Evolutionary conservation across 164 flowering plant species (phyloP).

Genomic region (Vitis rupestris): DNA sequence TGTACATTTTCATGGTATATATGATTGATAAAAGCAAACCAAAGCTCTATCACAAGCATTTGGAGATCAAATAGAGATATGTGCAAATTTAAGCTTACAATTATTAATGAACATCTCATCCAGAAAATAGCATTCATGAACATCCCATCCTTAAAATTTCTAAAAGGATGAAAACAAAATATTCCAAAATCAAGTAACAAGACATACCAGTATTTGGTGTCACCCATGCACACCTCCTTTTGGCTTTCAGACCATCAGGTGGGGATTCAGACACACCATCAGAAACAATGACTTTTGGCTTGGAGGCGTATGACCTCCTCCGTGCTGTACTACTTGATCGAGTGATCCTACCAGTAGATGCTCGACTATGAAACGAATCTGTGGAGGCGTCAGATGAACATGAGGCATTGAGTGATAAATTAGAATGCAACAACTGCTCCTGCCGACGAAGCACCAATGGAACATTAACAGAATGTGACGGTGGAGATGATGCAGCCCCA

Average conservation of each 20-base stretch:
- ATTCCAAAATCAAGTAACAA: constrained; percentile 7
- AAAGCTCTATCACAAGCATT: too few species aligned
- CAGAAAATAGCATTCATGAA: neutral
- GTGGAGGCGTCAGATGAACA: constrained; percentile 65
- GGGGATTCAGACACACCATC: constrained; percentile 31
- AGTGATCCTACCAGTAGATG: constrained; percentile 51
- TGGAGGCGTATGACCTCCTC: constrained; percentile 34
- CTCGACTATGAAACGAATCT: constrained; percentile 53
- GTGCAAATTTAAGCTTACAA: too few species aligned
- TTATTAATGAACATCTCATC: neutral
- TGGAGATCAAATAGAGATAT: too few species aligned
- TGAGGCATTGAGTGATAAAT: constrained; percentile 49
- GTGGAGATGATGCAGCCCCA: constrained; percentile 28
- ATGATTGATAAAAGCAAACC: too few species aligned
- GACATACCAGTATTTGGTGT: constrained; percentile 47
- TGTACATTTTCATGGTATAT: too few species aligned
- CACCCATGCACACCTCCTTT: constrained; percentile 58
- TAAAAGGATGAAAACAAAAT: neutral
- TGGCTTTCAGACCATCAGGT: constrained; percentile 24
- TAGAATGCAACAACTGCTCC: constrained; percentile 43
- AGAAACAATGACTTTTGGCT: constrained; percentile 38
- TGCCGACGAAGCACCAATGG: constrained; percentile 45
- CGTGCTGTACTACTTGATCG: constrained; percentile 38
- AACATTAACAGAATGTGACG: constrained; percentile 20
- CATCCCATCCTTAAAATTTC: neutral